phyloP scores from a whole-genome alignment of 2,329 filamentous ascomycete species.

The Aphanocladium album region DNA sequence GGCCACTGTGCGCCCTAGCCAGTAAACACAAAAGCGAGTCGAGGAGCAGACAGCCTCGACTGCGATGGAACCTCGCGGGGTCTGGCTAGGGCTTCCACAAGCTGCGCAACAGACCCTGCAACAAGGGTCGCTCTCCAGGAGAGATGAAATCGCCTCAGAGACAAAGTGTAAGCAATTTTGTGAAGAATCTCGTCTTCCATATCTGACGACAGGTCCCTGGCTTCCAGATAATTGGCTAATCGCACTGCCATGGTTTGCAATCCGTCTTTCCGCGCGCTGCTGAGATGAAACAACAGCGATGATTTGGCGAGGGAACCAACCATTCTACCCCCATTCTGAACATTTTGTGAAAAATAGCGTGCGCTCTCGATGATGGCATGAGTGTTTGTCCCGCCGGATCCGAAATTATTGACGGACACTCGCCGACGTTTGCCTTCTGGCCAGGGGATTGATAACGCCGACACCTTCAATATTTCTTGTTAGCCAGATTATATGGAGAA shows the following conservation, averaged over 20 bases:
- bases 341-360: neutral
- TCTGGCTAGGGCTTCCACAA: conserved; percentile 1
- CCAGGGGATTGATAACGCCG: conserved; percentile 14
- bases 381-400: conserved; percentile 23
- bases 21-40: neutral
- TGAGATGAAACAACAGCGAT: neutral
- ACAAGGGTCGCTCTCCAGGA: conserved; percentile 25
- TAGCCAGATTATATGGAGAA: conserved; percentile 15
- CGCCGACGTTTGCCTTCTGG: conserved; percentile 6
- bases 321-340: too few species aligned
- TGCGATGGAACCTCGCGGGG: neutral
- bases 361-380: conserved; percentile 20
- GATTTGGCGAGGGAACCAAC: neutral
- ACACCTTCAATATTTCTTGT: conserved; percentile 18
- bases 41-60: conserved; percentile 6
- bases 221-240: neutral
- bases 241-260: neutral
- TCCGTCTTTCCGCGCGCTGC: neutral
- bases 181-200: conserved; percentile 13
- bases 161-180: conserved; percentile 31
- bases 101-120: conserved; percentile 17
- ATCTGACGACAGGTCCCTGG: neutral
- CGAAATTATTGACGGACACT: conserved; percentile 25
- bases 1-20: too few species aligned
- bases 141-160: conserved; percentile 27